These are phyloP conservation scores for Knoxia roxburghii DNA, from an alignment of 257 asterid species.

Conservation along the genomic window DNA sequence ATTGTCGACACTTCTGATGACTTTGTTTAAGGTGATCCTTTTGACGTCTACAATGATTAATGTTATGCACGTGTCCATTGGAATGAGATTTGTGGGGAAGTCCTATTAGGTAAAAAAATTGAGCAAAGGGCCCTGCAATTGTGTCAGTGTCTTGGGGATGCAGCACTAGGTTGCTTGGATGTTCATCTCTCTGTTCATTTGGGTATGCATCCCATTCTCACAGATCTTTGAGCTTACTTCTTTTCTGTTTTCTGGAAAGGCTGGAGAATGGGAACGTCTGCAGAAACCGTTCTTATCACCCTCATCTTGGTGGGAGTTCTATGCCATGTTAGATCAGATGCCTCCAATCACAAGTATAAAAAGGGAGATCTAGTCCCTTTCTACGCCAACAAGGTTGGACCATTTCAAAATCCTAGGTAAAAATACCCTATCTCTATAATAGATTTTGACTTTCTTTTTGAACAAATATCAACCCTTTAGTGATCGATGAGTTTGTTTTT, in stretches of 20 bases:
- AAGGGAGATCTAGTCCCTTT: neutral
- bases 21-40: too few species aligned
- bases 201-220: too few species aligned
- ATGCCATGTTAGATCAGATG: neutral
- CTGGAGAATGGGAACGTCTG: slow-evolving; percentile 1
- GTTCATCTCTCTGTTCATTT: neutral
- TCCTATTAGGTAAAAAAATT: too few species aligned
- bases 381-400: neutral
- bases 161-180: neutral
- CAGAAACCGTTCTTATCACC: neutral
- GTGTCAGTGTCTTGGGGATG: neutral
- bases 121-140: too few species aligned
- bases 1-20: too few species aligned
- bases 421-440: neutral
- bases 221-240: neutral
- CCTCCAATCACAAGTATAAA: neutral
- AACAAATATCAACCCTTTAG: neutral
- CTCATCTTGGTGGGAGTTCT: neutral
- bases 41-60: too few species aligned
- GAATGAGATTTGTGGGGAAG: neutral
- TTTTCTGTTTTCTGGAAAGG: neutral
- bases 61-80: neutral
- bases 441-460: neutral
- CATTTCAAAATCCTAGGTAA: neutral
- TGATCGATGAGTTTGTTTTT: neutral